A percentile compares a stretch with the other conserved stretches of the same genome.
Evolutionary conservation across 139 green algal genomes (phyloP).

Genomic region (Chlorella ohadii): DNA sequence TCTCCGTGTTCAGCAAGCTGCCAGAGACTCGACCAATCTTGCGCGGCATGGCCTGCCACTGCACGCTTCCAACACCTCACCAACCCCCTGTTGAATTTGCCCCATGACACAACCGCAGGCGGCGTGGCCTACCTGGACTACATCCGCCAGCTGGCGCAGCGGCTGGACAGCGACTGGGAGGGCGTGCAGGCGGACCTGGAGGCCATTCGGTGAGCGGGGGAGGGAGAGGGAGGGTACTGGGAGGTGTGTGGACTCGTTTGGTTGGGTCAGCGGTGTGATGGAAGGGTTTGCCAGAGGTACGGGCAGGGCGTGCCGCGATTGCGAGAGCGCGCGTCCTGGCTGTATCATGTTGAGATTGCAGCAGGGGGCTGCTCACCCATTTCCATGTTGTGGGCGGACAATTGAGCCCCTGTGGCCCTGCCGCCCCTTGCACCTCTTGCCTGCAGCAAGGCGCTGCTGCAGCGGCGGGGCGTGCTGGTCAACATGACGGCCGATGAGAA

Average conservation of each 20-base stretch:
- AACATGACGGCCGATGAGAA: constrained; percentile 95
- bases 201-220: constrained; percentile 44
- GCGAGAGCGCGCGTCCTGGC: too few species aligned
- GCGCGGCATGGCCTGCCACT: too few species aligned
- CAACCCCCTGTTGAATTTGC: too few species aligned
- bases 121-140: constrained; percentile 93
- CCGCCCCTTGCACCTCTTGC: neutral
- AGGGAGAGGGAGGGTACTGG: neutral
- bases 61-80: too few species aligned
- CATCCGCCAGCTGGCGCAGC: constrained; percentile 82
- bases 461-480: constrained; percentile 81
- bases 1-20: too few species aligned
- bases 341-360: too few species aligned
- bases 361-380: too few species aligned
- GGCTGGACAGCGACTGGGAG: constrained; percentile 93
- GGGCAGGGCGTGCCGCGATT: too few species aligned
- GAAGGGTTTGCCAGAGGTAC: too few species aligned
- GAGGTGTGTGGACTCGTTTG: too few species aligned
- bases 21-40: too few species aligned
- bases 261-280: too few species aligned
- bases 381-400: neutral
- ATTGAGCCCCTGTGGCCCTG: neutral
- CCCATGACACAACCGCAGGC: constrained; percentile 51
- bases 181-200: constrained; percentile 78
- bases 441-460: constrained; percentile 74